Conservation (phyloP, 208 protist species). For the Balamuthia mandrillaris region DNA sequence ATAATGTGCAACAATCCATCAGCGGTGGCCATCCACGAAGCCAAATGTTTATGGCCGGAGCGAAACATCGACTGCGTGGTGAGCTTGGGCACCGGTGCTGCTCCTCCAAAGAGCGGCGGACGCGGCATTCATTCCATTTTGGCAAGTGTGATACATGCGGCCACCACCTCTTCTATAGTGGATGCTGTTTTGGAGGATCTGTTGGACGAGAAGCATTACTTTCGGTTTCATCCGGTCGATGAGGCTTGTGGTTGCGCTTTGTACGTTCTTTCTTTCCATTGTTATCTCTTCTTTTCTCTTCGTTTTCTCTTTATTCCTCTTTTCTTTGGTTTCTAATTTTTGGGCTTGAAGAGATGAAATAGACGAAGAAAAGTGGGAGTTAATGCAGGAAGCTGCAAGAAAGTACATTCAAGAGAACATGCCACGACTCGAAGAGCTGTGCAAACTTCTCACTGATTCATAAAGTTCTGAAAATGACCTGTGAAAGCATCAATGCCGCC, state of each 20-base stretch:
- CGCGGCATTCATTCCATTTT: background rate
- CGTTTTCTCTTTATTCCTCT: background rate
- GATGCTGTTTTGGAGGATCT: slow-evolving; percentile 35
- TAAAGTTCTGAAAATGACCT: no score
- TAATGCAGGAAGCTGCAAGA: slow-evolving; percentile 21
- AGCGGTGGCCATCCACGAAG: slow-evolving; percentile 40
- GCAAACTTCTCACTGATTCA: background rate
- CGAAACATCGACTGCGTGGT: slow-evolving; percentile 8
- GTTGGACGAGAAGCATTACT: slow-evolving; percentile 5
- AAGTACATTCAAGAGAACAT: slow-evolving; percentile 25
- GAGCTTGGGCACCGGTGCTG: background rate
- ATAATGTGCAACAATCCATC: slow-evolving; percentile 37
- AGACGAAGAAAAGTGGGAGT: background rate
- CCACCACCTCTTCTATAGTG: background rate
- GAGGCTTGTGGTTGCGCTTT: slow-evolving; percentile 9
- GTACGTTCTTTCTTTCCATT: background rate
- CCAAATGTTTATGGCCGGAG: slow-evolving; percentile 31
- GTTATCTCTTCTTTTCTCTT: background rate
- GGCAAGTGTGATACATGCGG: slow-evolving; percentile 12
- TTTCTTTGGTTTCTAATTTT: no score
- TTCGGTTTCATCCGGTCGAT: slow-evolving; percentile 17
- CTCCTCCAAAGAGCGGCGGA: background rate
- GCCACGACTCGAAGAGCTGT: background rate
- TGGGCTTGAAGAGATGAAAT: background rate
- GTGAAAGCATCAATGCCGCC: no score